Evolutionary conservation across 371 early-diverging fungal genomes (phyloP).

Genomic region (Lichtheimia hyalospora): DNA sequence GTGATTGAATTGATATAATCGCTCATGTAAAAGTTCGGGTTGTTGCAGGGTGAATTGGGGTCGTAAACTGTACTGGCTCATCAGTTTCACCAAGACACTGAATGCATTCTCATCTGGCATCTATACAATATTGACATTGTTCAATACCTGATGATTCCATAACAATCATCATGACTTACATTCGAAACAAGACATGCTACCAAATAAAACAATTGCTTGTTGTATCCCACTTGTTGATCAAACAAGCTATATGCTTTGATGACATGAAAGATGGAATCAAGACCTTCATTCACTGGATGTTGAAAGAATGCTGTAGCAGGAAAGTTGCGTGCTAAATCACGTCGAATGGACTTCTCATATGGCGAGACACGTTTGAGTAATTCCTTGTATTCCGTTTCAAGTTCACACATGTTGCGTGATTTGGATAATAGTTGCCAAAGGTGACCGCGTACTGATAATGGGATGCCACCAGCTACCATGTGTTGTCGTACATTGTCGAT

Average conservation of each 20-base stretch:
- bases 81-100: slow-evolving; percentile 70
- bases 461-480: slow-evolving; percentile 64
- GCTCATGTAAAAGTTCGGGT: slow-evolving; percentile 80
- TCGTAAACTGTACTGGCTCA: slow-evolving; percentile 77
- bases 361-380: slow-evolving; percentile 75
- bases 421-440: slow-evolving; percentile 80
- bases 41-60: slow-evolving; percentile 68
- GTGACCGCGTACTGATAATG: slow-evolving; percentile 78
- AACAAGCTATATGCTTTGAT: slow-evolving; percentile 90
- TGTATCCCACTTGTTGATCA: slow-evolving; percentile 94
- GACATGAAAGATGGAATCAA: slow-evolving; percentile 78
- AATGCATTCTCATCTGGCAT: slow-evolving; percentile 90
- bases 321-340: slow-evolving; percentile 88
- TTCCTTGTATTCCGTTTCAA: slow-evolving; percentile 79
- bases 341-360: slow-evolving; percentile 83
- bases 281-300: slow-evolving; percentile 76
- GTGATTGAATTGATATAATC: slow-evolving; percentile 83
- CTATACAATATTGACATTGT: slow-evolving; percentile 28
- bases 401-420: slow-evolving; percentile 62
- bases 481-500: slow-evolving; percentile 23
- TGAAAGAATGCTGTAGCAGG: slow-evolving; percentile 80
- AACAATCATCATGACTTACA: slow-evolving; percentile 35
- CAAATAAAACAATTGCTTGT: slow-evolving; percentile 93
- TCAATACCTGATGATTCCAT: too few relatives aligned
- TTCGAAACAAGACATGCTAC: slow-evolving; percentile 86